Base-by-base conservation (phyloP, 2,329 filamentous ascomycete genomes). In the Coniella vitis region DNA sequence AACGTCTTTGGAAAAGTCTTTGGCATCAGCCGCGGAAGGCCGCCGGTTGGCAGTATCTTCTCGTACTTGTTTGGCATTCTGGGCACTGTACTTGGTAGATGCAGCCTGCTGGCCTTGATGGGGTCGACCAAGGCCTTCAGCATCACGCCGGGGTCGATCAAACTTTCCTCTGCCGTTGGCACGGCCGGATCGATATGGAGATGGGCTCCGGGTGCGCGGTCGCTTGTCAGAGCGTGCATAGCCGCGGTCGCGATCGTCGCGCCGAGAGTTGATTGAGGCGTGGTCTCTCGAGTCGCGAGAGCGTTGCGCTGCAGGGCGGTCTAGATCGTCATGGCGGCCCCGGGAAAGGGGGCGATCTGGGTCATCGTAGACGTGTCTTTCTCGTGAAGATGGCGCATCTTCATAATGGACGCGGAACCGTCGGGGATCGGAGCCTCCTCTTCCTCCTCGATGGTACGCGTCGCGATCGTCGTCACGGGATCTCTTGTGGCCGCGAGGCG, bases 401-500 rank as follows among this genome's bases (percentile, higher is more conserved):
- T 86, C 81, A 69, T 84, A 81, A 57, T 78, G 77, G 31, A 76
- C 69, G 57, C 78, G 81, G 62, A 79, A 79, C 55, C 74, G 74
- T 60, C 83, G 73, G 36, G 76, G 66, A 57, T 86, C 82, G 47
- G 74, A 66, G 53, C 72, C 71, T 61, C 65, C 61, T 3, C 37
- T 19, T 46, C 70, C 68, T 39, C 60, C 54, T 48, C 61, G 54
- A 16, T 60, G 61, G 54, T 67, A 64, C 52, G 72, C 66, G 57
- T 83, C 75, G 55, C 79, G 76, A 51, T 85, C 81, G 59, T 84
- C 80, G 60, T 84, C 80, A 59, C 76, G 77, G 44, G 74, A 65
- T 56, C 86, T 78, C 68, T 90, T 90, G 59, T 77, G 78, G 51
- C 79, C 83, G 58, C 75, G 76, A 51, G 83, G 82, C 40, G 83